Evolutionary conservation across 148 eudicot genomes (phyloP).

Genomic region (Heliosperma pusillum): DNA sequence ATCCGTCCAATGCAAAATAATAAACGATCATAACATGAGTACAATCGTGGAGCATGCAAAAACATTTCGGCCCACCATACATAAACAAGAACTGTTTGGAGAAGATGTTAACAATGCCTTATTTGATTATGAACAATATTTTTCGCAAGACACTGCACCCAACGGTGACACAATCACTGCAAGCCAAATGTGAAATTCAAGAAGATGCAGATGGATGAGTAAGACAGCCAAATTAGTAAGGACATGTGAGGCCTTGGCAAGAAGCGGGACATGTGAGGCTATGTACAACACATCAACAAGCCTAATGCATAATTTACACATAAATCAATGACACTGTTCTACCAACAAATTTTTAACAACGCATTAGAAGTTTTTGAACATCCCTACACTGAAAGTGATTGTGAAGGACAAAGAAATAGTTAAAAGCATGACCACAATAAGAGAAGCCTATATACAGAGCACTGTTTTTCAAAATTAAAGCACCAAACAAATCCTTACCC

Average conservation of each 20-base stretch:
- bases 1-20: no score
- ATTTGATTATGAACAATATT: not conserved
- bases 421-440: not conserved
- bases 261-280: no score
- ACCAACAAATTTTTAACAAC: no score
- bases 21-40: no score
- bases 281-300: no score
- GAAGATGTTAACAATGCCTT: not conserved
- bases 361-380: not conserved
- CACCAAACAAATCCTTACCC: conserved; percentile 42
- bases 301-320: no score
- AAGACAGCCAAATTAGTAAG: not conserved
- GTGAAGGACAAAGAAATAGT: not conserved
- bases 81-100: not conserved
- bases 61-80: not conserved
- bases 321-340: no score
- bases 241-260: not conserved
- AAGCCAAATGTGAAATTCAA: not conserved
- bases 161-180: not conserved
- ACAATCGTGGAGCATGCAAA: not conserved
- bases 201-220: not conserved
- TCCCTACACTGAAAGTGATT: not conserved
- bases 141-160: not conserved
- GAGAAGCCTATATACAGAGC: not conserved
- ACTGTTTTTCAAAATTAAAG: not conserved